These are phyloP conservation scores for Aspergillus sclerotioniger DNA, from an alignment of 495 filamentous ascomycete species.

Conservation along the genomic window DNA sequence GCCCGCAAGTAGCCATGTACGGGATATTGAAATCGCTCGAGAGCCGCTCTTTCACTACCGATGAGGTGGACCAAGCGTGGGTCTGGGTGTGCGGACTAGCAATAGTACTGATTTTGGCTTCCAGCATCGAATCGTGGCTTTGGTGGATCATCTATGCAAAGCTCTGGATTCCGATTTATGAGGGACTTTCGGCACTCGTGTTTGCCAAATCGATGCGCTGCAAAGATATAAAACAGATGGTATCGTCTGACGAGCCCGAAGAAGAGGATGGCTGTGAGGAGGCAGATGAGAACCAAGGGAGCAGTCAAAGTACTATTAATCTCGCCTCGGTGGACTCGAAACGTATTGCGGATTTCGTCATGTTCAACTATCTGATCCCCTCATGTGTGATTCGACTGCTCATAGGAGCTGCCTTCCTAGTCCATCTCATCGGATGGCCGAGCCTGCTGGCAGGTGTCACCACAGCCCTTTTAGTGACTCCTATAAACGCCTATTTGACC, in stretches of 20 bases:
- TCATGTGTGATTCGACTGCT: constrained; percentile 54
- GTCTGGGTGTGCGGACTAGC: constrained; percentile 67
- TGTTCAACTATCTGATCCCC: constrained; percentile 64
- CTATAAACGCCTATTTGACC: constrained; percentile 67
- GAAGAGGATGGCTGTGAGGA: constrained; percentile 31
- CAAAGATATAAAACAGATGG: constrained; percentile 66
- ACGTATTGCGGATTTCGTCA: constrained; percentile 68
- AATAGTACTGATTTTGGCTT: constrained; percentile 50
- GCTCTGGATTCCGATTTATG: constrained; percentile 62
- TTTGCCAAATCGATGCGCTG: constrained; percentile 76
- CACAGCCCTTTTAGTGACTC: constrained; percentile 60
- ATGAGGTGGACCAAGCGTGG: constrained; percentile 51
- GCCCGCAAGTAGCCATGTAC: constrained; percentile 67
- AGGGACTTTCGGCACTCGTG: constrained; percentile 68
- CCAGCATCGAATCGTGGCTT: constrained; percentile 59
- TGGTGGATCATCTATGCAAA: constrained; percentile 66
- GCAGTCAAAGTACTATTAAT: constrained; percentile 76
- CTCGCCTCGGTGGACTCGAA: constrained; percentile 75
- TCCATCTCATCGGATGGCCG: constrained; percentile 70
- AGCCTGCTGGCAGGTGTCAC: constrained; percentile 66
- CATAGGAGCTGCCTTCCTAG: constrained; percentile 63
- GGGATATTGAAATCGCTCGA: constrained; percentile 65
- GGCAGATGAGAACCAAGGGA: constrained; percentile 56
- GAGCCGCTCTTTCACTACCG: constrained; percentile 34
- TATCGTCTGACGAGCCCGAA: constrained; percentile 32